Evolutionary conservation across 768 basidiomycete species (phyloP).

Genomic region (Trichaptum fuscoviolaceum): DNA sequence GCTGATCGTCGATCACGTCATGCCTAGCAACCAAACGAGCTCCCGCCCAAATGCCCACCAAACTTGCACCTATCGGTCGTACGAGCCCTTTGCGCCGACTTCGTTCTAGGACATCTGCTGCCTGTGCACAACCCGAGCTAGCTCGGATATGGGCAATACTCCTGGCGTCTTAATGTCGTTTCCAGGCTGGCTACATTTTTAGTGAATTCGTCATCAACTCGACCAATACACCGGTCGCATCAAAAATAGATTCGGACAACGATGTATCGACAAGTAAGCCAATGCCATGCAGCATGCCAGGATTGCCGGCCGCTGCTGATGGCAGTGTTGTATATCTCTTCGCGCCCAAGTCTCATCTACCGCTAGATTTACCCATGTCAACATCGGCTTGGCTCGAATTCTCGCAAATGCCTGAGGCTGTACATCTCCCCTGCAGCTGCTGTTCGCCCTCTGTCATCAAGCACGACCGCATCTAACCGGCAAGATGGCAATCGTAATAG

Average conservation of each 20-base stretch:
- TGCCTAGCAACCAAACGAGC: background rate
- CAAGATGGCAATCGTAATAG: background rate
- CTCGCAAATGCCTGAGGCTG: background rate
- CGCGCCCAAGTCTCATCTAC: background rate
- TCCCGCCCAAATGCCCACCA: background rate
- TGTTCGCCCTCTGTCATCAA: background rate
- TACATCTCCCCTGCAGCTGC: background rate
- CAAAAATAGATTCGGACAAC: background rate
- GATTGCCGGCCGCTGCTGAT: conserved; percentile 1
- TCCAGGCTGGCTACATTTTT: background rate
- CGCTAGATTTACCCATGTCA: background rate
- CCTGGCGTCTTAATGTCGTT: too few species aligned
- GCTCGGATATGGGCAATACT: too few species aligned
- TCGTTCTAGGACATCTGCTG: too few species aligned
- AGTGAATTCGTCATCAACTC: background rate
- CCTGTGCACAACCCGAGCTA: too few species aligned
- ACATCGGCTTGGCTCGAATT: background rate
- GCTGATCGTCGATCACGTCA: background rate
- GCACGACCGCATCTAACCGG: background rate
- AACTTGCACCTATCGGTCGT: background rate
- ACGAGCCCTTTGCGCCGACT: background rate
- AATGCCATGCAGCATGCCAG: background rate
- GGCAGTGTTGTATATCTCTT: background rate
- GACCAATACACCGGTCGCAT: background rate
- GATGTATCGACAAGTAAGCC: background rate